Conservation (phyloP, 139 green algal genomes). For the Monoraphidium neglectum region DNA sequence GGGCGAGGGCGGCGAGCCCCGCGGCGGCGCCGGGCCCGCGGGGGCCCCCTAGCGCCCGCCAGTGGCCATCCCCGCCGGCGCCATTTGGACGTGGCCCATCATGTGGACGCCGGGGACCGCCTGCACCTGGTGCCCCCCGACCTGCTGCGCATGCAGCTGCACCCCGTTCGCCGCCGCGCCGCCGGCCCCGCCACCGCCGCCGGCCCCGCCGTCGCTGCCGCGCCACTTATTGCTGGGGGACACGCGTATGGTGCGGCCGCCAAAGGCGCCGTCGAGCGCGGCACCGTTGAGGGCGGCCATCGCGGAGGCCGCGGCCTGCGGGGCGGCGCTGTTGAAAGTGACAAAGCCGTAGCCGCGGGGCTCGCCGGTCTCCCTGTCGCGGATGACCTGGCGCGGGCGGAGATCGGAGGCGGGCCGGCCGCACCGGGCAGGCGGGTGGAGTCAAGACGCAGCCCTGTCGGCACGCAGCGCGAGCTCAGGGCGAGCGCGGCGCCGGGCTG, state of each 20-base stretch:
- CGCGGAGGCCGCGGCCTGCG: constrained; percentile 43
- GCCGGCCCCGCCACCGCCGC: constrained; percentile 37
- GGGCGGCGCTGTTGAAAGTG: constrained; percentile 41
- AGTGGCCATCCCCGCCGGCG: too few relatives aligned
- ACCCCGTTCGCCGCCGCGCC: too few relatives aligned
- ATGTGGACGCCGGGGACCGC: too few relatives aligned
- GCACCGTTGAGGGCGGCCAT: constrained; percentile 62
- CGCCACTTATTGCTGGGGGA: constrained; percentile 48
- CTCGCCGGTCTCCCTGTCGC: constrained; percentile 49
- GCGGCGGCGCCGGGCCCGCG: too few relatives aligned
- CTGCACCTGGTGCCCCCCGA: too few relatives aligned
- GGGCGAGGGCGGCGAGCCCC: too few relatives aligned
- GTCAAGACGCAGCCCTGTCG: background rate
- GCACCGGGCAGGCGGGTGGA: background rate
- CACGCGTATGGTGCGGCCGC: constrained; percentile 36
- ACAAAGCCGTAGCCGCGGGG: constrained; percentile 75
- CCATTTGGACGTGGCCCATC: too few relatives aligned
- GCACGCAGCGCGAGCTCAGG: background rate
- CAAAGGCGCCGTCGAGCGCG: constrained; percentile 27
- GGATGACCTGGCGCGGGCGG: constrained; percentile 61
- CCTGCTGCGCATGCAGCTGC: too few relatives aligned
- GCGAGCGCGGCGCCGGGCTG: too few relatives aligned
- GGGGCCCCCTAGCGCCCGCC: too few relatives aligned
- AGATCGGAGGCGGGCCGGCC: background rate
- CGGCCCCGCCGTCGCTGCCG: constrained; percentile 49